These are phyloP conservation scores for Lactarius vividus DNA, from an alignment of 768 basidiomycete genomes.

Conservation along the genomic window DNA sequence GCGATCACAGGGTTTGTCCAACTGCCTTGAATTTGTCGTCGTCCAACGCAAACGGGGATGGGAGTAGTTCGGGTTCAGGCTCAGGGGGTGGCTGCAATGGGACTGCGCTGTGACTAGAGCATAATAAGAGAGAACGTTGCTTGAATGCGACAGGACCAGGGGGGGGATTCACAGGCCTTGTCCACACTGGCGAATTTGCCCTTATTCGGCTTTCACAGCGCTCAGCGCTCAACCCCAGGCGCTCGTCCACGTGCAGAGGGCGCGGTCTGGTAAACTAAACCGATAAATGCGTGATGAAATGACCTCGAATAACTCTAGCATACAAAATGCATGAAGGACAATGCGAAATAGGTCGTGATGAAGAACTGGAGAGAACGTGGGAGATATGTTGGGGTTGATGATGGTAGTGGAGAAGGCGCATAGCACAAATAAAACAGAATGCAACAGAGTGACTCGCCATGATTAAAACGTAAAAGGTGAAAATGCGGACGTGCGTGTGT, in stretches of 20 bases:
- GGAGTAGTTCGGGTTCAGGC: background rate
- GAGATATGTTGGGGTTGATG: constrained; percentile 6
- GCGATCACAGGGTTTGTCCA: background rate
- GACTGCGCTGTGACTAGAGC: background rate
- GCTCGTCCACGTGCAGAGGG: background rate
- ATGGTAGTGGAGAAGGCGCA: constrained; percentile 18
- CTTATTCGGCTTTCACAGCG: constrained; percentile 14
- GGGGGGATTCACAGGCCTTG: background rate
- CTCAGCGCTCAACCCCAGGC: background rate
- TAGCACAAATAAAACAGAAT: constrained; percentile 18
- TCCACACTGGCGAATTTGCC: background rate
- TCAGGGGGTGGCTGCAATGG: background rate
- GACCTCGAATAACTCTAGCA: constrained; percentile 25
- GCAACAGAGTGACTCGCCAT: constrained; percentile 2
- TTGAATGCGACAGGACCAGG: background rate
- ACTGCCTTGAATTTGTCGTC: background rate
- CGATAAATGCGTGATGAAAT: background rate
- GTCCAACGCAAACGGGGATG: background rate
- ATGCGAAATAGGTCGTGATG: constrained; percentile 19
- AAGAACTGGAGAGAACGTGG: constrained; percentile 16
- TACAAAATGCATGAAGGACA: constrained; percentile 22
- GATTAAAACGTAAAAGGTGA: constrained; percentile 12
- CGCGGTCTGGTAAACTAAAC: background rate
- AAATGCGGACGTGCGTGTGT: constrained; percentile 14
- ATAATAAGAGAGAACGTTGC: constrained; percentile 1